Base-by-base conservation (phyloP, 371 early-diverging fungal genomes). In the Pancytospora epiphaga region DNA sequence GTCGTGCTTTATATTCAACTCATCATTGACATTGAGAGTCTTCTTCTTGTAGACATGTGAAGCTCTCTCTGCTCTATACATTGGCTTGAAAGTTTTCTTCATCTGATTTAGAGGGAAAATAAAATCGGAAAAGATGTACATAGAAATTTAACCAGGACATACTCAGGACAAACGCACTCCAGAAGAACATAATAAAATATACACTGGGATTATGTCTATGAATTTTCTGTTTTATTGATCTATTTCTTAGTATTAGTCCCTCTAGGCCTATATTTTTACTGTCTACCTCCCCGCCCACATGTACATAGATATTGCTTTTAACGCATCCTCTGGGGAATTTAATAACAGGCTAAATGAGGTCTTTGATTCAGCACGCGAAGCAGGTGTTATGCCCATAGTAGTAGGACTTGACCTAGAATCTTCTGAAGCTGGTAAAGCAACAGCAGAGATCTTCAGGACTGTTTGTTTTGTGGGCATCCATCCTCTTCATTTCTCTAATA, bases 221-320 rank as follows among this genome's bases (percentile, higher is more conserved):
- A n/a, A n/a, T n/a, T n/a, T n/a, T n/a, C n/a, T n/a, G n/a, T n/a
- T n/a, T n/a, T n/a, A n/a, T n/a, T n/a, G n/a, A n/a, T n/a, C n/a
- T n/a, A n/a, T n/a, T n/a, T n/a, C n/a, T n/a, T n/a, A n/a, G n/a
- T n/a, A n/a, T n/a, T n/a, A n/a, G n/a, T n/a, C n/a, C n/a, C n/a
- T n/a, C n/a, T n/a, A n/a, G n/a, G n/a, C n/a, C n/a, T n/a, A n/a
- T n/a, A n/a, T n/a, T n/a, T n/a, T n/a, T n/a, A n/a, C n/a, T n/a
- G n/a, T n/a, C n/a, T n/a, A n/a, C n/a, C n/a, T n/a, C n/a, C n/a
- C n/a, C n/a, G n/a, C n/a, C n/a, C n/a, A n/a, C 47, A 71, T 70
- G 76, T 29, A 58, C 18, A 40, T 76, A 15, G 79, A 78, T 49
- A 78, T 78, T 38, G 76, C 79, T 32, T 56, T 75, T 19, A 78